Conservation (phyloP, 352 stramenopile genomes). For the Pythium phragmiticola region DNA sequence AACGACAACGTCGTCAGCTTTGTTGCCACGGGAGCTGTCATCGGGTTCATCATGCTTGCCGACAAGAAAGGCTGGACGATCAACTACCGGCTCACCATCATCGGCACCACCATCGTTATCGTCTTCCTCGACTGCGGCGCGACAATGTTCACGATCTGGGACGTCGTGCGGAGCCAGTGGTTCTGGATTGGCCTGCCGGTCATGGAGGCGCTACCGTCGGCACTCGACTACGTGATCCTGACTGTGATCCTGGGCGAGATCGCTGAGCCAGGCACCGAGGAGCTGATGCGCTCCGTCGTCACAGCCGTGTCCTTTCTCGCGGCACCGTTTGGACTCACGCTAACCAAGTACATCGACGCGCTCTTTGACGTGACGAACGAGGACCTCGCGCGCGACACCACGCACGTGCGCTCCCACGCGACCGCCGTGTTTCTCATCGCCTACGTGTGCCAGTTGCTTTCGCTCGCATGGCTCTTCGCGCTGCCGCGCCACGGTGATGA, state of each 20-base stretch:
- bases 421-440: constrained; percentile 53
- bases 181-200: constrained; percentile 65
- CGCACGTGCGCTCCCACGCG: constrained; percentile 38
- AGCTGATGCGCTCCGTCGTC: constrained; percentile 39
- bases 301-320: constrained; percentile 50
- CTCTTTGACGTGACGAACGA: constrained; percentile 51
- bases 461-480: constrained; percentile 44
- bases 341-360: constrained; percentile 65
- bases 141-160: constrained; percentile 58
- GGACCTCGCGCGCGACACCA: constrained; percentile 50
- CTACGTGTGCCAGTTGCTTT: constrained; percentile 48
- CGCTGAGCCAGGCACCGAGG: constrained; percentile 35
- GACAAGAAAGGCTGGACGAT: constrained; percentile 43
- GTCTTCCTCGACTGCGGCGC: constrained; percentile 41
- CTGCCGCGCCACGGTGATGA: constrained; percentile 41
- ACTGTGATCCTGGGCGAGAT: constrained; percentile 51
- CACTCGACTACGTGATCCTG: constrained; percentile 53
- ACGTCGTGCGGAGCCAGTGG: constrained; percentile 61
- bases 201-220: constrained; percentile 51
- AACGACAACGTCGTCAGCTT: constrained; percentile 61
- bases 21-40: constrained; percentile 32
- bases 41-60: constrained; percentile 31
- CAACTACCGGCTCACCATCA: constrained; percentile 41
- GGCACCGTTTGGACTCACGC: constrained; percentile 36
- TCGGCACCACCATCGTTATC: constrained; percentile 31